Conservation (phyloP, 352 stramenopile species). For the Globisporangium solare region DNA sequence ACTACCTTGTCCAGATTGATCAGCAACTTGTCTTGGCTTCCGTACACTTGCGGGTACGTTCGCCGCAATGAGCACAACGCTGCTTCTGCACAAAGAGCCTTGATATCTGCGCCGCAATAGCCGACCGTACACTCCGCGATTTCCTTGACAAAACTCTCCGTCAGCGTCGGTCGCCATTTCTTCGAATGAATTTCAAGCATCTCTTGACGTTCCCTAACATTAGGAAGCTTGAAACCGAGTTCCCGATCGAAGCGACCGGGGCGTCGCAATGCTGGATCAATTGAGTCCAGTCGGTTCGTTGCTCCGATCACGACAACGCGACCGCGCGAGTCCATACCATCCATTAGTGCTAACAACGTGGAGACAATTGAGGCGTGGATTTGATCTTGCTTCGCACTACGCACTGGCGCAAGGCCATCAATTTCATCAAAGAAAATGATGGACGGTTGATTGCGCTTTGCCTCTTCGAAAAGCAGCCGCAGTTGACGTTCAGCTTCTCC, state of each 20-base stretch:
- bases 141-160: conserved; percentile 54
- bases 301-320: conserved; percentile 97
- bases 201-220: conserved; percentile 66
- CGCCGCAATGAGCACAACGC: conserved; percentile 85
- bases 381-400: conserved; percentile 91
- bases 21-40: conserved; percentile 67
- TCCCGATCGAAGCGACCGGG: conserved; percentile 92
- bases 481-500: conserved; percentile 90
- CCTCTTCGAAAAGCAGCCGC: conserved; percentile 89
- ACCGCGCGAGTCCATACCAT: conserved; percentile 80
- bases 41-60: conserved; percentile 86
- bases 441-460: conserved; percentile 84
- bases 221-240: conserved; percentile 87
- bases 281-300: conserved; percentile 95
- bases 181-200: conserved; percentile 89
- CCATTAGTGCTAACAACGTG: conserved; percentile 91
- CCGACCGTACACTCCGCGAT: conserved; percentile 82
- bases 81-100: conserved; percentile 87
- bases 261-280: conserved; percentile 94
- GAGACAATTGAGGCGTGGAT: conserved; percentile 93
- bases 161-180: conserved; percentile 78
- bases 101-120: conserved; percentile 91
- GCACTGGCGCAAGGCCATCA: conserved; percentile 88
- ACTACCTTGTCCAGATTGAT: conserved; percentile 72
- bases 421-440: conserved; percentile 97